Base-by-base conservation (phyloP, 2,329 filamentous ascomycete species). In the Penicillium sp. region DNA sequence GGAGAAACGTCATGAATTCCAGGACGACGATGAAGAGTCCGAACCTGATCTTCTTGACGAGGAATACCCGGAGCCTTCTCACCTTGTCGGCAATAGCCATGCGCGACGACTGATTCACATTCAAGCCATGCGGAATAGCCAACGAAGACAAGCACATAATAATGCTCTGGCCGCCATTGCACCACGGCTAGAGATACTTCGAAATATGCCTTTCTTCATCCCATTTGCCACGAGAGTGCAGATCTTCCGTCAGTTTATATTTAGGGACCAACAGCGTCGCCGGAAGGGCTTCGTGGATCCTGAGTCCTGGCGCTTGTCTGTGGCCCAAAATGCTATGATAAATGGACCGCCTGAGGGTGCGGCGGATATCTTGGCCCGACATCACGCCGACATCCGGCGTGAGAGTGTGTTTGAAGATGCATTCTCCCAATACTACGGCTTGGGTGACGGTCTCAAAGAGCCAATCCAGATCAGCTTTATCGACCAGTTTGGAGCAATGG, bases 381-480 rank as follows among this genome's bases (percentile, higher is more conserved):
- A 97, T 70, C 86, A 90, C 65, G 93, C 91, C 12, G 86, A 86
- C 53, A 93, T 99, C 59, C 84, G 86, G 55, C 85, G 94, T 60
- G 88, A 89, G 21, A 83, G 85, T 49, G 83, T 96, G 6, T 97
- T 97, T 69, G 83, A 90, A 19, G 93, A 97, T 76, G 94, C 94
- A 0, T 93, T 88, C 70, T 79, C 88, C 4, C 84, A 92, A 55
- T 97, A 97, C 68, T 97, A 91, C 67, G 75, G 84, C 1, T 81
- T 97, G 6, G 89, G 89, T 0, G 89, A 93, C 15, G 88, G 87
- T 0, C 77, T 99, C 55, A 97, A 97, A 71, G 93, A 97, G 70
- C 91, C 92, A 0, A 96, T 99, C 36, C 91, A 96, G 70, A 97
- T 99, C 68, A 94, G 91, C 0, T 99, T 99, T 72, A 87, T 97